These are phyloP conservation scores for Friedmanniomyces simplex DNA, from an alignment of 495 filamentous ascomycete genomes.

Conservation along the genomic window DNA sequence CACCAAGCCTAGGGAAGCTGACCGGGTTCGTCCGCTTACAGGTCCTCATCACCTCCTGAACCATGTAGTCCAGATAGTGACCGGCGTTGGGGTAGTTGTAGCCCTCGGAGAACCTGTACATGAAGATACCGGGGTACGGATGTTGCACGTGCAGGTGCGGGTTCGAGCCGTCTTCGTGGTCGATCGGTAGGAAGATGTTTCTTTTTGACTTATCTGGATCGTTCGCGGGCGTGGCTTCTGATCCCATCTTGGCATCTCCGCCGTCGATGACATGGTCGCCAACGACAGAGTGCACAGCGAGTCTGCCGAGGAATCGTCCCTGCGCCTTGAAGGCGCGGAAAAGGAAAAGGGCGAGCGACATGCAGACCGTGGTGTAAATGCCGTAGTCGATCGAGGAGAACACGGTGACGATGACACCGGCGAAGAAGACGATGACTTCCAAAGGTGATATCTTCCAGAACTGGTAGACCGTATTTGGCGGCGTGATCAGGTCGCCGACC, in stretches of 20 bases:
- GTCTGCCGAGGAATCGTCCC: conserved; percentile 78
- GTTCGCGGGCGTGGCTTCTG: conserved; percentile 4
- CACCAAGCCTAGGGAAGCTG: conserved; percentile 54
- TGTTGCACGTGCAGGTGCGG: conserved; percentile 66
- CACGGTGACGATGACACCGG: conserved; percentile 82
- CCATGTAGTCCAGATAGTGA: conserved; percentile 78
- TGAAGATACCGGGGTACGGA: conserved; percentile 91
- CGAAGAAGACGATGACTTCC: conserved; percentile 88
- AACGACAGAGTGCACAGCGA: conserved; percentile 83
- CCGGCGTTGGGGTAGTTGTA: conserved; percentile 95
- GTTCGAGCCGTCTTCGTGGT: conserved; percentile 82
- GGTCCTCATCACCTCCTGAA: conserved; percentile 53
- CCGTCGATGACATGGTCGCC: conserved; percentile 67
- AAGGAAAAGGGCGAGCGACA: conserved; percentile 68
- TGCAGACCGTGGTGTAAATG: conserved; percentile 73
- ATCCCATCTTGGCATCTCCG: conserved; percentile 32
- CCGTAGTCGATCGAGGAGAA: conserved; percentile 85
- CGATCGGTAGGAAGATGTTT: conserved; percentile 83
- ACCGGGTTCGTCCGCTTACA: conserved; percentile 64
- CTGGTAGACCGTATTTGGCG: conserved; percentile 87
- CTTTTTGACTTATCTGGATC: conserved; percentile 34
- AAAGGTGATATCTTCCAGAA: conserved; percentile 91
- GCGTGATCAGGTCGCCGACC: conserved; percentile 87
- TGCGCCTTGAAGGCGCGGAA: conserved; percentile 76
- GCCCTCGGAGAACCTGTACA: conserved; percentile 93